A percentile compares a stretch with the other conserved stretches of the same genome.
Conservation (phyloP, 2,329 filamentous ascomycete species). For the Pestalotiopsis sp. region DNA sequence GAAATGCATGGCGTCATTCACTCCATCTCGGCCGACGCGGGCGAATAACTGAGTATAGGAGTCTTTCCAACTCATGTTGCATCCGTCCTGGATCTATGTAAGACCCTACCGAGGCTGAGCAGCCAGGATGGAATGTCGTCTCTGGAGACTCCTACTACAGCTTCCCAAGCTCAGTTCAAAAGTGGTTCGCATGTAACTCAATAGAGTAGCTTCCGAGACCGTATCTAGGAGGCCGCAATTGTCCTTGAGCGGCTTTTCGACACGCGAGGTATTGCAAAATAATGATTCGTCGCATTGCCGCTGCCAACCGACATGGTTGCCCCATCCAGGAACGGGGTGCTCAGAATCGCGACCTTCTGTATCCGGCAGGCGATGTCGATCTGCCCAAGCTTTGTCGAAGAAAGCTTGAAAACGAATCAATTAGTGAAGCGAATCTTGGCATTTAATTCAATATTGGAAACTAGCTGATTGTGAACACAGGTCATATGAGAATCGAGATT, state of each 20-base stretch:
- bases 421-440: not conserved
- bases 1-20: not conserved
- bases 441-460: not conserved
- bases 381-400: not conserved
- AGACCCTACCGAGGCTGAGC: not conserved
- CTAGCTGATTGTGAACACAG: not conserved
- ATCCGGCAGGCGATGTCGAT: not conserved
- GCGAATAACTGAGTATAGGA: not conserved
- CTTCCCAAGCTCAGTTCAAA: not conserved
- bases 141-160: not conserved
- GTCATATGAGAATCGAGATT: not conserved
- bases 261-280: not conserved
- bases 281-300: not conserved
- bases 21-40: not conserved
- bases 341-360: not conserved
- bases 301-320: constrained; percentile 5
- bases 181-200: not conserved
- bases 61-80: not conserved
- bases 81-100: not conserved
- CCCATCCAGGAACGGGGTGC: not conserved
- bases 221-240: not conserved
- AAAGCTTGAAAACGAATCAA: not conserved
- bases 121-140: not conserved
- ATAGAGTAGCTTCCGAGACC: not conserved
- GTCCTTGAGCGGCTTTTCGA: not conserved